Evolutionary conservation across 345 rosid species (phyloP).

Genomic region (Gossypium arboreum): DNA sequence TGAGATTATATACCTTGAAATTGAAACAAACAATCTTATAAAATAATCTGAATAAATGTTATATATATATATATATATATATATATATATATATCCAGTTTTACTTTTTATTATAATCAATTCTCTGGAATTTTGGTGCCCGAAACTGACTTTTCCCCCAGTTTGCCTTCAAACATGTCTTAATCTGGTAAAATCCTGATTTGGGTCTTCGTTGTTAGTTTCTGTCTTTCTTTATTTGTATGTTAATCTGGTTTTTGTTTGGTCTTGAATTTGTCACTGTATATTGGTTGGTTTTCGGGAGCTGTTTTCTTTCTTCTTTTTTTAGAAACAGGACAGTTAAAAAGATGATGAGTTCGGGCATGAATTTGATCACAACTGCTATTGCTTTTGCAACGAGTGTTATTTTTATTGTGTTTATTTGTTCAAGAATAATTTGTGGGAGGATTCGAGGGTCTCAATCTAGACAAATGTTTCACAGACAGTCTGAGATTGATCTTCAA

Average conservation of each 20-base stretch:
- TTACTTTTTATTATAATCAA: constrained; percentile 2
- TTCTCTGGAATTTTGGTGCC: background rate
- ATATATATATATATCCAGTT: too few species aligned
- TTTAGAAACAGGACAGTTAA: background rate
- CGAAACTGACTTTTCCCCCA: background rate
- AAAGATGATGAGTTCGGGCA: constrained; percentile 39
- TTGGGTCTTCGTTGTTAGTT: background rate
- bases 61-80: too few species aligned
- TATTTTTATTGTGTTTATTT: constrained; percentile 56
- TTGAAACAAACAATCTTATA: background rate
- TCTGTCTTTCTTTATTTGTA: too few species aligned
- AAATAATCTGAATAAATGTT: constrained; percentile 4
- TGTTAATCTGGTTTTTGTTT: background rate
- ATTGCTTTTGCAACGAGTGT: constrained; percentile 69
- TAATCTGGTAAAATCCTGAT: background rate
- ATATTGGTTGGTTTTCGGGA: background rate
- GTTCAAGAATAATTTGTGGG: constrained; percentile 58
- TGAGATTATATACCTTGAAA: constrained; percentile 17
- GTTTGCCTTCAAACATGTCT: background rate
- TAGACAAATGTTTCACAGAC: constrained; percentile 42
- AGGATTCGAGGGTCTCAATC: constrained; percentile 39
- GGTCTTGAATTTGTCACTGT: background rate
- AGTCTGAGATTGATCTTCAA: constrained; percentile 45
- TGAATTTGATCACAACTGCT: constrained; percentile 51
- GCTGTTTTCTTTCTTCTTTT: background rate